phyloP scores from a whole-genome alignment of 1,284 basidiomycete genomes.

The Sporisorium scitamineum region DNA sequence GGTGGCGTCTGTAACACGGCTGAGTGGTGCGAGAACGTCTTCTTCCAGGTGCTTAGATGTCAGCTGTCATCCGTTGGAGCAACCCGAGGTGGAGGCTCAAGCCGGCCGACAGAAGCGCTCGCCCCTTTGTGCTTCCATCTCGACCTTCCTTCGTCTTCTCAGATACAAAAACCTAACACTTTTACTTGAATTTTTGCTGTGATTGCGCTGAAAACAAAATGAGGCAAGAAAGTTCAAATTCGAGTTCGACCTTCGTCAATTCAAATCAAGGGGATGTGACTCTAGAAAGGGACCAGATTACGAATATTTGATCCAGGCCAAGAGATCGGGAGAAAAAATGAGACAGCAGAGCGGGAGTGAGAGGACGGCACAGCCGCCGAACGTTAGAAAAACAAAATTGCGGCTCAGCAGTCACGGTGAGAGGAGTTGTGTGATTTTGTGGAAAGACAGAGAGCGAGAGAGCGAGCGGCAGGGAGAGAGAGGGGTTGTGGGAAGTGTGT shows the following conservation, averaged over 20 bases:
- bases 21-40: neutral
- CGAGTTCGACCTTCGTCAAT: constrained; percentile 5
- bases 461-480: neutral
- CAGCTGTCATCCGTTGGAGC: neutral
- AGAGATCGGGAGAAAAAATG: constrained; percentile 21
- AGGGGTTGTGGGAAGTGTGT: constrained; percentile 1
- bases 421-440: constrained; percentile 3
- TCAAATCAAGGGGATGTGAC: constrained; percentile 1
- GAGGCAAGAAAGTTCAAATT: constrained; percentile 2
- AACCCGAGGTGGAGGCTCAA: neutral
- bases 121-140: neutral
- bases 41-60: neutral
- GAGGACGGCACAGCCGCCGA: neutral
- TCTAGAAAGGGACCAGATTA: constrained; percentile 3
- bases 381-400: constrained; percentile 3
- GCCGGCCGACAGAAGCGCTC: constrained; percentile 9
- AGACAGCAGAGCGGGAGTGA: neutral
- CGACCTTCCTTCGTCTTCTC: constrained; percentile 16
- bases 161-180: constrained; percentile 6
- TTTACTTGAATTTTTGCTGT: neutral
- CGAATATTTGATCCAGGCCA: constrained; percentile 7
- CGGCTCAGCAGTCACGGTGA: constrained; percentile 6
- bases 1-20: constrained; percentile 7
- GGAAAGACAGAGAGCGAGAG: neutral
- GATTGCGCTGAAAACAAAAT: neutral